Base-by-base conservation (phyloP, 306 rosid genomes). In the Cicer pinnatifidum region DNA sequence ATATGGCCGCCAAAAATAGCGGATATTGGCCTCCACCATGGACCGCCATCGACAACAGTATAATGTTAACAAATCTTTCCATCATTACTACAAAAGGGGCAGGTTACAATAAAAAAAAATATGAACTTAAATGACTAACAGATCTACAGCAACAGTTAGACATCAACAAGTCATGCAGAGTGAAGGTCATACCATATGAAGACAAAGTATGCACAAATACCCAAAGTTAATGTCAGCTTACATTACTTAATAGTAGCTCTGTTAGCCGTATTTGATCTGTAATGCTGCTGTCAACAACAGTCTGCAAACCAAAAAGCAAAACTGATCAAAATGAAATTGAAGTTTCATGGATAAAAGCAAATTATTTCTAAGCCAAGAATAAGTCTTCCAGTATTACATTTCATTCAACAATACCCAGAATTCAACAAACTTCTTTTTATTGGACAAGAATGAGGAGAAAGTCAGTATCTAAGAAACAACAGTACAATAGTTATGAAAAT, bases 231-330 rank as follows among this genome's bases (percentile, higher is more conserved):
- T 51, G 58, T 20, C 70, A 83, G 80, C 98, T 93, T 86, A 93
- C 98, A 88, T 93, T 95, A 80, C 76, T 85, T 73, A 87, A 77
- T 78, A 93, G 86, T 75, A 91, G 86, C 50, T 93, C 97, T 0
- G 91, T 77, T 73, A 93, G 82, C 76, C 96, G 94, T 86, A 93
- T 80, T 83, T 91, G 97, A 83, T 93, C 98, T 67, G 92, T 72
- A 78, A 93, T 85, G 76, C 98, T 89, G 81, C 92, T 89, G 78
- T 91, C 98, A 80, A 78, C 90, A 82, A 93, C 77, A 76, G 88
- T 88, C 98, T 93, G 89, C 85, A 80, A 77, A 69, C 11, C 4
- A 16, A 66, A 80, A 51, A 5, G 51, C 53, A 69, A 78, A 66
- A 68, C 41, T 48, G 63, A 63, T 58, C 8, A 33, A 75, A 75